Percentiles rank a stretch among this genome's conserved stretches.
Evolutionary conservation across 331 rosid species (phyloP).

Genomic region (Acacia pycnantha): DNA sequence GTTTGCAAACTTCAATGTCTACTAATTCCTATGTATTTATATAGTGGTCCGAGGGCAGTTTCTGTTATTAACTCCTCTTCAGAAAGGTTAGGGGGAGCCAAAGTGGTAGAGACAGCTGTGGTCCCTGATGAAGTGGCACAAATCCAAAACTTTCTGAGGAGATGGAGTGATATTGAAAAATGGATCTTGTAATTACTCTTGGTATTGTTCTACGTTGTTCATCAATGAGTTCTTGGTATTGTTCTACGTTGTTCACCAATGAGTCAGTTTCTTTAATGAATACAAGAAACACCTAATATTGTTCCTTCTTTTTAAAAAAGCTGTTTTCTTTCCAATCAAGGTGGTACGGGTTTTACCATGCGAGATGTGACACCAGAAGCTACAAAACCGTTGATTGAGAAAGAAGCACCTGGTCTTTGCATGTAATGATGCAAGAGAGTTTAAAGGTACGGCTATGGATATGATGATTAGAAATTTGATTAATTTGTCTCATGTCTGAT

Average conservation of each 20-base stretch:
- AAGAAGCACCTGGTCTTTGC: constrained; percentile 89
- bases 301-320: background rate
- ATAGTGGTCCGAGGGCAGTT: constrained; percentile 95
- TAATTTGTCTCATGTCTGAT: no score
- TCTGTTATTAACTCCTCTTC: constrained; percentile 79
- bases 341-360: constrained; percentile 91
- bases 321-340: constrained; percentile 40
- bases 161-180: constrained; percentile 79
- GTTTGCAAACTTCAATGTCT: constrained; percentile 19
- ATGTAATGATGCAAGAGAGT: constrained; percentile 94
- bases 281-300: background rate
- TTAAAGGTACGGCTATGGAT: no score
- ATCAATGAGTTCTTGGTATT: constrained; percentile 57
- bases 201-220: constrained; percentile 45
- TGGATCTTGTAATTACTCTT: constrained; percentile 92
- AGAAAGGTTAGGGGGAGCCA: constrained; percentile 83
- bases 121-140: constrained; percentile 74
- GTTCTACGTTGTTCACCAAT: constrained; percentile 12
- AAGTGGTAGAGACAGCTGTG: constrained; percentile 67
- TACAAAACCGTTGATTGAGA: constrained; percentile 79
- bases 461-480: no score
- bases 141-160: constrained; percentile 67
- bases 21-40: constrained; percentile 29
- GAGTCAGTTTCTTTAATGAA: constrained; percentile 18
- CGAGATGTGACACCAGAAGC: constrained; percentile 97